These are phyloP conservation scores for Solanum ahanhuiri DNA, from an alignment of 257 asterid species.

Conservation along the genomic window DNA sequence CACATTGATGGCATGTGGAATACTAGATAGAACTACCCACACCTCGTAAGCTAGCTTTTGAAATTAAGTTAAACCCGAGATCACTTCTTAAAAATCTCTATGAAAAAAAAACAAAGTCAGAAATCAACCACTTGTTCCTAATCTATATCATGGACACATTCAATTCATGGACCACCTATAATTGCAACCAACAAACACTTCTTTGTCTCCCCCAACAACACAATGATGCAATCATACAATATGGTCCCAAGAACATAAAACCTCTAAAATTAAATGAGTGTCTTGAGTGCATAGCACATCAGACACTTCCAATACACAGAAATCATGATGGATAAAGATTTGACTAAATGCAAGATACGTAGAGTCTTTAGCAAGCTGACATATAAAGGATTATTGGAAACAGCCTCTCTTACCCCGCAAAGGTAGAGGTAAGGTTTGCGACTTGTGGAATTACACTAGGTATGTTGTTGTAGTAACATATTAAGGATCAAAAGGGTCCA, in stretches of 20 bases:
- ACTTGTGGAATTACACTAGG: background rate
- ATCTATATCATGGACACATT: background rate
- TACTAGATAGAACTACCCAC: background rate
- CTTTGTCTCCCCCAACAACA: background rate
- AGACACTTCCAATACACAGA: background rate
- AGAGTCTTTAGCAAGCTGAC: background rate
- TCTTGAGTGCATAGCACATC: background rate
- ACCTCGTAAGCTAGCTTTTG: background rate
- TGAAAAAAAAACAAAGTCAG: background rate
- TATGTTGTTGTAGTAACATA: background rate
- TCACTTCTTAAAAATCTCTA: background rate
- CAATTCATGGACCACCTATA: background rate
- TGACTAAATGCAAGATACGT: background rate
- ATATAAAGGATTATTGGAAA: background rate
- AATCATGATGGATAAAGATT: background rate
- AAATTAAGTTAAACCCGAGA: background rate
- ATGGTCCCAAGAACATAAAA: background rate
- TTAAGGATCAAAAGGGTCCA: background rate
- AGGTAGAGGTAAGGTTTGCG: background rate
- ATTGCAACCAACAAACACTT: background rate
- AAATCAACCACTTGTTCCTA: background rate
- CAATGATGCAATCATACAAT: background rate
- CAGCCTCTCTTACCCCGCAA: background rate
- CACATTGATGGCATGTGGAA: accelerated
- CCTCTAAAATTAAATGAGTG: background rate